phyloP scores from a whole-genome alignment of 2,329 filamentous ascomycete genomes.

The Aureobasidium subglaciale region DNA sequence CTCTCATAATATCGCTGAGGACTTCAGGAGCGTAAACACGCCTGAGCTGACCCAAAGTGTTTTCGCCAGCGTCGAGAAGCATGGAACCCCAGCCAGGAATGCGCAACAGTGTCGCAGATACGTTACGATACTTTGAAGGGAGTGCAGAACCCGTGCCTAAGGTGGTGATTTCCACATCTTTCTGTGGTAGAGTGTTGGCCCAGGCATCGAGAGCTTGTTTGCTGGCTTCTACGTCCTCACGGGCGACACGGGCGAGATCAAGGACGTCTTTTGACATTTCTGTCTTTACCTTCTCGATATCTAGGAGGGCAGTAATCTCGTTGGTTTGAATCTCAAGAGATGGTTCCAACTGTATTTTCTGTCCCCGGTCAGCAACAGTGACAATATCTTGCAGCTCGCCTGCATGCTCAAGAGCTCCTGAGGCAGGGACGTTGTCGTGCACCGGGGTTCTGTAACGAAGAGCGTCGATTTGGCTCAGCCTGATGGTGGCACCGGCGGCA shows the following conservation, averaged over 20 bases:
- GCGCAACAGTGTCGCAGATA: constrained; percentile 77
- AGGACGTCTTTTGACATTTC: constrained; percentile 44
- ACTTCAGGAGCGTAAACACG: constrained; percentile 62
- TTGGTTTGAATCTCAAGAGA: constrained; percentile 38
- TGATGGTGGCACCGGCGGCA: constrained; percentile 57
- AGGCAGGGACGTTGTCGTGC: constrained; percentile 49
- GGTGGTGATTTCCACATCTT: constrained; percentile 74
- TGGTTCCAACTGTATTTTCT: constrained; percentile 32
- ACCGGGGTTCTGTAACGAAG: constrained; percentile 65
- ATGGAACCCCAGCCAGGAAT: constrained; percentile 84
- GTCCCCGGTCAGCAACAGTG: constrained; percentile 27
- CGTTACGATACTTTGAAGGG: constrained; percentile 91
- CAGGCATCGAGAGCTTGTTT: constrained; percentile 42
- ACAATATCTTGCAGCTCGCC: constrained; percentile 19
- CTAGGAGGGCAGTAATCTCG: constrained; percentile 42
- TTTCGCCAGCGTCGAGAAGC: constrained; percentile 85
- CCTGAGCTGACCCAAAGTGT: constrained; percentile 78
- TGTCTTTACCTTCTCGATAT: constrained; percentile 38
- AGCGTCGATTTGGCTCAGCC: constrained; percentile 65
- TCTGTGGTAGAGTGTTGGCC: constrained; percentile 63
- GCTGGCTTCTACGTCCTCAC: constrained; percentile 28
- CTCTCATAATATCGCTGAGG: constrained; percentile 62
- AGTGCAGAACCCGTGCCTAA: constrained; percentile 86
- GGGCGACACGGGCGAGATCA: constrained; percentile 43
- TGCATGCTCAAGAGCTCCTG: constrained; percentile 13